Evolutionary conservation across 73 alveolate species (phyloP).

Genomic region (Breviolum minutum): DNA sequence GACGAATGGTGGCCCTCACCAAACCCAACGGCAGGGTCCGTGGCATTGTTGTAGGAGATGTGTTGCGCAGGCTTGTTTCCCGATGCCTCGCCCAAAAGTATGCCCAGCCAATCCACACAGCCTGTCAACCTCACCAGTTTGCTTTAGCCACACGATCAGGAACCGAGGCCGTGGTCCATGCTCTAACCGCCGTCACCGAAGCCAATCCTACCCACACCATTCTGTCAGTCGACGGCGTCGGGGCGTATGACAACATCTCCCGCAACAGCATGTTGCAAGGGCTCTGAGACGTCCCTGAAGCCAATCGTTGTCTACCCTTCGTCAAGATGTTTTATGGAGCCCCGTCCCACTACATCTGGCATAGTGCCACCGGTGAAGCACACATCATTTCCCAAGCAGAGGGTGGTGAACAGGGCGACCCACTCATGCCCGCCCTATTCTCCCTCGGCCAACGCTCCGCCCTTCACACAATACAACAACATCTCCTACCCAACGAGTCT

Average conservation of each 20-base stretch:
- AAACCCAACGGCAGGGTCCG: too few relatives aligned
- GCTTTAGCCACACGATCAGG: too few relatives aligned
- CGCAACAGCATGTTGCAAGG: not conserved
- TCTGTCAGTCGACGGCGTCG: too few relatives aligned
- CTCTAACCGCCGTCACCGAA: not conserved
- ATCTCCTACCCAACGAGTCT: not conserved
- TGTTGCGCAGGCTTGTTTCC: not conserved
- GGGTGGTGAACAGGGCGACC: not conserved
- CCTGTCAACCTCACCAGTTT: not conserved
- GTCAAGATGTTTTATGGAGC: not conserved
- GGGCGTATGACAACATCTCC: slow-evolving; percentile 20
- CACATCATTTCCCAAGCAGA: not conserved
- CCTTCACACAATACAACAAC: too few relatives aligned
- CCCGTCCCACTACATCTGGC: too few relatives aligned
- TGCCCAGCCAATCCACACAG: not conserved
- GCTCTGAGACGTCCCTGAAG: not conserved
- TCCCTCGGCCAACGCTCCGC: too few relatives aligned
- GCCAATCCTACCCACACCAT: too few relatives aligned
- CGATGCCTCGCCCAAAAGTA: not conserved
- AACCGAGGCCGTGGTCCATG: slow-evolving; percentile 17
- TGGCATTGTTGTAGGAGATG: not conserved
- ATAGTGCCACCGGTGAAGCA: not conserved
- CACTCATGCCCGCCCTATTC: slow-evolving; percentile 11
- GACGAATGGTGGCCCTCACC: too few relatives aligned
- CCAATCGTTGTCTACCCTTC: not conserved